Evolutionary conservation across 2,329 filamentous ascomycete species (phyloP), one percentile per base, ranked within the genome.

Genomic region (Ascochyta pisi): DNA sequence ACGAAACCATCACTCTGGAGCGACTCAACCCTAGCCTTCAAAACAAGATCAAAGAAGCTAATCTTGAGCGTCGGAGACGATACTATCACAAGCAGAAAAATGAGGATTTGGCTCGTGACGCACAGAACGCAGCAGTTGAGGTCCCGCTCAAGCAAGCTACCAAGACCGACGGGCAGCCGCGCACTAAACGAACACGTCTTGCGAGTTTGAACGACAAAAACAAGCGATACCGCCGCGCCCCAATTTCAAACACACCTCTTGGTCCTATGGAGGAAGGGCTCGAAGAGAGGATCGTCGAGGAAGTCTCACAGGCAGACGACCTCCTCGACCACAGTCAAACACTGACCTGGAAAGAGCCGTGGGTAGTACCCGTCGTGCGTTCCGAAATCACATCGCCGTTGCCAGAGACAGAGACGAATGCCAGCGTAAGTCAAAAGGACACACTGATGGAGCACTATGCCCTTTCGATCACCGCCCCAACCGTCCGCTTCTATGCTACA

Each of bases 401-500:
- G 10, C 27, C 16, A 23, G 27, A 22, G 9, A 23, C 34, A 13
- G 22, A 9, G 24, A 2, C 19, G 9, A 8, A 33, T 22, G 8
- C 10, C n/a, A 13, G 13, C 3, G n/a, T 16, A 29, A 6, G 10
- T 16, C 24, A n/a, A 6, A n/a, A 29, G 8, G 12, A 37, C 24
- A 7, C 40, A 8, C 13, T 16, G 33, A 12, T 15, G 4, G 15
- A 34, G 15, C 26, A 37, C 5, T 38, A n/a, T 7, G 27, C 23
- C 19, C 41, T 45, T 13, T 42, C 62, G 4, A 47, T 73, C n/a
- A 60, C 61, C 1, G 38, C 63, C 39, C 70, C 70, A 1, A 47
- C 53, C 22, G 48, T 67, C 37, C 57, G 51, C 1, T 82, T 80
- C 60, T 70, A 81, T 54, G 27, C 63, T 8, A 54, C 59, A 3